Conservation (phyloP, 805 yeast genomes). For the Kluyveromyces aestuarii region DNA sequence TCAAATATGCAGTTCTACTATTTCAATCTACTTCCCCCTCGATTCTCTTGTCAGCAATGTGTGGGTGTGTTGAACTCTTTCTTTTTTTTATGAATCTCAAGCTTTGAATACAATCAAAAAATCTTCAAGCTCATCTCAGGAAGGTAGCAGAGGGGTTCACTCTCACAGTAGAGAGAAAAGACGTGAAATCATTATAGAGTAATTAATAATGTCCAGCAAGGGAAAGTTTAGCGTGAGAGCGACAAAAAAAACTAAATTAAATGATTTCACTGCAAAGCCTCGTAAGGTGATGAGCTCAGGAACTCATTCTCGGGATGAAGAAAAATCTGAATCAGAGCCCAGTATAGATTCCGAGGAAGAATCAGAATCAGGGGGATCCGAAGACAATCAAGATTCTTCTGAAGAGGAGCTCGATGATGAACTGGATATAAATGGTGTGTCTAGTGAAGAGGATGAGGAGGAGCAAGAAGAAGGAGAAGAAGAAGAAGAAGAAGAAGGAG, state of each 20-base stretch:
- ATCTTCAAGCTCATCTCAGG: background rate
- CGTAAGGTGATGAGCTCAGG: background rate
- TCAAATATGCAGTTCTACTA: background rate
- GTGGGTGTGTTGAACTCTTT: background rate
- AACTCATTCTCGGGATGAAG: background rate
- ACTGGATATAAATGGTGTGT: conserved; percentile 12
- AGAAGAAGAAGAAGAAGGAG: conserved; percentile 26
- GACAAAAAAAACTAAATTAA: conserved; percentile 1
- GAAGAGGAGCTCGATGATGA: conserved; percentile 16
- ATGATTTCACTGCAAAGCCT: background rate
- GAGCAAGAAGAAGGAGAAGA: conserved; percentile 16
- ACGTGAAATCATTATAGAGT: background rate
- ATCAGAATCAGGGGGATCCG: background rate
- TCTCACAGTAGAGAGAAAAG: background rate
- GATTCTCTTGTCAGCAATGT: background rate
- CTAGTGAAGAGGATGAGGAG: conserved; percentile 15
- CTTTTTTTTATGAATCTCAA: background rate
- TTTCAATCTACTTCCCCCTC: no score
- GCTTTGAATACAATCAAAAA: background rate
- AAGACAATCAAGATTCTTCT: conserved; percentile 9
- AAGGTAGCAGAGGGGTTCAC: background rate
- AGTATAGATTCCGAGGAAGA: conserved; percentile 1
- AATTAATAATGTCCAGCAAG: background rate
- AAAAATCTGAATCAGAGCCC: conserved; percentile 1
- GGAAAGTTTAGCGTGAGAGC: background rate